Base-by-base conservation (phyloP, 2,329 filamentous ascomycete genomes). In the Curvularia sp. region DNA sequence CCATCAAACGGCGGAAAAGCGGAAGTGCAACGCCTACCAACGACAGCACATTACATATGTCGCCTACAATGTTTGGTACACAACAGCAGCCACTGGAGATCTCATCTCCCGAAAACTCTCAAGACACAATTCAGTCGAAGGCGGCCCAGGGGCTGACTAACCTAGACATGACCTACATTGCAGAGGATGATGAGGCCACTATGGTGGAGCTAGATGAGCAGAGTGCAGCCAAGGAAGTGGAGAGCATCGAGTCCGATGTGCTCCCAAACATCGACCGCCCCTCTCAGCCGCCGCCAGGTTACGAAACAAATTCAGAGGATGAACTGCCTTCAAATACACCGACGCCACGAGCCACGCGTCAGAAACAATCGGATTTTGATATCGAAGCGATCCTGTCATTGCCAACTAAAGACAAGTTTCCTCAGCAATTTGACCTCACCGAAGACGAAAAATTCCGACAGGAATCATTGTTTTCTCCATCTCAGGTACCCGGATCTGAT, bases 321-420 rank as follows among this genome's bases (percentile, higher is more conserved):
- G 56, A 70, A n/a, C 44, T 67, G 6, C 66, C 61, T 3, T 66
- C 67, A 24, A 66, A 69, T 38, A 65, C 69, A 26, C 66, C 72
- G 12, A 74, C 74, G n/a, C 74, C 73, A 9, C 70, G 67, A 20
- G 65, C 71, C 9, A 49, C 62, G 4, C 65, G 67, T 13, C 62
- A 60, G 18, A 65, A 61, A 24, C 5, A 18, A 3, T 55, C 63
- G n/a, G 53, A 57, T 18, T 74, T 76, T 50, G 67, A 76, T 42
- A 76, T 73, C 6, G 74, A 76, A 61, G 73, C 71, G 18, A 76
- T 76, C 18, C 68, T 75, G n/a, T 73, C 69, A 1, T 73, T 71
- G 3, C 69, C 69, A 13, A 67, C 63, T 1, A 65, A 66, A 50
- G 46, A 35, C 24, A 47, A 41, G 3, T 57, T 69, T 7, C 60